phyloP scores from a whole-genome alignment of 306 rosid genomes.

The Castanea sativa region DNA sequence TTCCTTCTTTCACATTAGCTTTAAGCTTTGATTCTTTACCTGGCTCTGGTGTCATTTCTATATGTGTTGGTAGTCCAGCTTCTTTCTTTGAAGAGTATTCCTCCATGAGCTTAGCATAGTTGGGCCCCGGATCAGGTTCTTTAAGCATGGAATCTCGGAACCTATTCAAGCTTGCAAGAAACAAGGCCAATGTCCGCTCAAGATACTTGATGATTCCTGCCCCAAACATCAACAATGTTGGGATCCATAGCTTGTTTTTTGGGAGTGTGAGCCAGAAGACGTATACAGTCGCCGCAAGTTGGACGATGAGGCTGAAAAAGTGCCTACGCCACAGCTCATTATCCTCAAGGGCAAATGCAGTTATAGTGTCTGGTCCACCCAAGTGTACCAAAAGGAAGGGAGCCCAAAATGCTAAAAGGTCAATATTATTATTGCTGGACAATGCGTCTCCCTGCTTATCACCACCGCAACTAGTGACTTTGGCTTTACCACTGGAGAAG shows the following conservation, averaged over 20 bases:
- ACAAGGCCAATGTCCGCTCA: constrained; percentile 31
- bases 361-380: constrained; percentile 30
- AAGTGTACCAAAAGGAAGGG: constrained; percentile 25
- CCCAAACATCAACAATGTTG: constrained; percentile 16
- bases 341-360: constrained; percentile 42
- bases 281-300: constrained; percentile 1
- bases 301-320: constrained; percentile 16
- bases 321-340: constrained; percentile 42
- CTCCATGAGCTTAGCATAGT: constrained; percentile 37
- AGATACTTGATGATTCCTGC: constrained; percentile 37
- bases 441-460: accelerated
- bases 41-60: constrained; percentile 1
- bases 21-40: neutral
- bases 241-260: neutral
- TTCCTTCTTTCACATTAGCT: neutral
- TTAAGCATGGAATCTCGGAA: constrained; percentile 22
- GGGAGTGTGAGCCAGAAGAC: constrained; percentile 33
- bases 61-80: constrained; percentile 8
- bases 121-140: constrained; percentile 27
- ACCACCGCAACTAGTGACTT: too few species aligned
- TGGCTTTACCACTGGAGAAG: too few species aligned
- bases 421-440: too few species aligned
- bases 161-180: constrained; percentile 15
- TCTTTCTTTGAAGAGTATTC: neutral
- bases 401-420: constrained; percentile 17